Evolutionary conservation across 2,329 filamentous ascomycete genomes (phyloP), one percentile per base, ranked within the genome.

Genomic region (Aspergillus transmontanensis): DNA sequence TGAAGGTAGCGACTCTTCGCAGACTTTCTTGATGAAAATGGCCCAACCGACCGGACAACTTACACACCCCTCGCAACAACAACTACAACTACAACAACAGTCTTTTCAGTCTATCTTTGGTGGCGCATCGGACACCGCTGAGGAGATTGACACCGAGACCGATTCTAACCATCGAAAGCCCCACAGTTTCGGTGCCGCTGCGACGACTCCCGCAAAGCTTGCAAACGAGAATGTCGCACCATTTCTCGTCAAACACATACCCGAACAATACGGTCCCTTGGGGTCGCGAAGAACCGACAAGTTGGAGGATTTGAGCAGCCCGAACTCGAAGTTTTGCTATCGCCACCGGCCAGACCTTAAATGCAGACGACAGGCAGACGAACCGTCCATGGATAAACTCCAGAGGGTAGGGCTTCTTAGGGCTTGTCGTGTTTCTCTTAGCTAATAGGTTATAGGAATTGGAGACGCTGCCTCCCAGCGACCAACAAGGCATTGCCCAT

Each of bases 401-500:
- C 95, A 99, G 76, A 89, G 89, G 73, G 92, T 94, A 85, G 67
- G 88, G 82, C 34, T 53, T 28, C 1, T 30, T 43, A 28, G 10
- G 11, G 51, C 32, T 45, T 28, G n/a, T 16, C 10, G 16, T 36
- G 30, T n/a, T 34, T 26, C 10, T 53, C 28, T 28, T 36, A 26
- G 60, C 65, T 67, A 56, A 64, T 46, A 36, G n/a, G 36, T 6
- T 48, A 26, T 51, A 94, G 89, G 91, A 95, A 78, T 87, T 98
- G 58, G 91, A 94, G 71, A 89, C 86, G 54, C 86, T 97, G 39
- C 90, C 93, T 6, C 87, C 90, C 66, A 89, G 87, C 68, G 95
- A 99, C 76, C 93, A 97, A 79, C 93, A 97, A 79, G 94, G 92
- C 73, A 97, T 99, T 72, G 93, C 94, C 39, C 94, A 97, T 73